A percentile compares a stretch with the other conserved stretches of the same genome.
phyloP scores from a whole-genome alignment of 305 asterid species.

The Ilex paraguariensis region DNA sequence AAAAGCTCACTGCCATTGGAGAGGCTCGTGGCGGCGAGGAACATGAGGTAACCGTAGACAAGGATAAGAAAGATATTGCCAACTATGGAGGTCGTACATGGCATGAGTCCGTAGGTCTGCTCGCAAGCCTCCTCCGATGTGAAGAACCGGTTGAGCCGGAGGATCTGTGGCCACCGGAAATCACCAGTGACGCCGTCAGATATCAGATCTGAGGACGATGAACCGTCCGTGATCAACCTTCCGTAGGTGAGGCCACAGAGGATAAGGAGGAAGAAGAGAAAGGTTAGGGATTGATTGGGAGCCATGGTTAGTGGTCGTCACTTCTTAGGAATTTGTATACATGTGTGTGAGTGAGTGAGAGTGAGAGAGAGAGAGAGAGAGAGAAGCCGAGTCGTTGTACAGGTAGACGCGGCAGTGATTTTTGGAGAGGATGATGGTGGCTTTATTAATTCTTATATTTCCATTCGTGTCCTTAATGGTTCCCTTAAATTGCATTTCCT shows the following conservation, averaged over 20 bases:
- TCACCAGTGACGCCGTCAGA: background rate
- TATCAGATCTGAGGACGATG: background rate
- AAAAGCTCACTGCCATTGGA: conserved; percentile 19
- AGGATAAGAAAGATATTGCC: conserved; percentile 13
- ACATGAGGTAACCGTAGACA: conserved; percentile 19
- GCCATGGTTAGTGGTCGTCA: too few species aligned
- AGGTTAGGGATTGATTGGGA: background rate
- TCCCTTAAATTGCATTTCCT: too few species aligned
- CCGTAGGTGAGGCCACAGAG: background rate
- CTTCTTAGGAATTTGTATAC: too few species aligned
- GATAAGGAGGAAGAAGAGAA: background rate
- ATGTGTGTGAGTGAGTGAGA: too few species aligned
- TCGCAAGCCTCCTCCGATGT: conserved; percentile 2
- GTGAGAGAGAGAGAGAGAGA: too few species aligned
- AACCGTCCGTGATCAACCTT: background rate
- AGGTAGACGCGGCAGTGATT: too few species aligned
- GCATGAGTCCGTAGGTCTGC: conserved; percentile 17
- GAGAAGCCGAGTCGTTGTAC: too few species aligned
- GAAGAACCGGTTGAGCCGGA: background rate
- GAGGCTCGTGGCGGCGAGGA: conserved; percentile 10
- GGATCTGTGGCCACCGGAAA: background rate
- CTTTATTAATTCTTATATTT: too few species aligned
- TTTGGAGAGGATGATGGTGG: too few species aligned
- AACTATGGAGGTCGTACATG: conserved; percentile 7
- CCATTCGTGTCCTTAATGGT: too few species aligned